Evolutionary conservation across 2,329 filamentous ascomycete genomes (phyloP).

Genomic region (Aspergillus pseudotamarii): DNA sequence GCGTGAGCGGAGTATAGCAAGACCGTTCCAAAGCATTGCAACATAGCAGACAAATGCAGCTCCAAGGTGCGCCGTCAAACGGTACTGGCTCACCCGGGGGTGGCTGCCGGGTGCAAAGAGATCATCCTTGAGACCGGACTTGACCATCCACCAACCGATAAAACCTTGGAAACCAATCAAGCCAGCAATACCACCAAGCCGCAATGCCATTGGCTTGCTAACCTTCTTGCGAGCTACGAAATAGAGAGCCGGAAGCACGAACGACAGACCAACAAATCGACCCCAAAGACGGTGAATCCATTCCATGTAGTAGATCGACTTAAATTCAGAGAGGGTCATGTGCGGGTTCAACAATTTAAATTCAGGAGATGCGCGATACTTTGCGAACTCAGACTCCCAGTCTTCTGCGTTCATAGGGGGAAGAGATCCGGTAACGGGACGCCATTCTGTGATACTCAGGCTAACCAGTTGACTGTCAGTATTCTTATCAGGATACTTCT

Average conservation of each 20-base stretch:
- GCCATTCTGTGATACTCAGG: conserved; percentile 98
- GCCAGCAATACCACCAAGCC: conserved; percentile 78
- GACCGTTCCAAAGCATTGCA: conserved; percentile 89
- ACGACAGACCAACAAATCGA: conserved; percentile 84
- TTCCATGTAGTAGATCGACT: conserved; percentile 99
- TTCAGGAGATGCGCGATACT: conserved; percentile 90
- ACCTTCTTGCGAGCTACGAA: conserved; percentile 82
- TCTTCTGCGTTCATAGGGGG: conserved; percentile 77
- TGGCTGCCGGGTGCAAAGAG: conserved; percentile 88
- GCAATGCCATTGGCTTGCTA: conserved; percentile 73
- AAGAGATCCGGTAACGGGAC: conserved; percentile 87
- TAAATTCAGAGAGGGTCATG: conserved; percentile 93
- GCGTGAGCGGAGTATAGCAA: conserved; percentile 78
- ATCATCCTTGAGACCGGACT: conserved; percentile 92
- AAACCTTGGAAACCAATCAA: conserved; percentile 94
- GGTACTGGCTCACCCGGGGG: conserved; percentile 92
- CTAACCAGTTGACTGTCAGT: conserved; percentile 49
- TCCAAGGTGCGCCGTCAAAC: conserved; percentile 83
- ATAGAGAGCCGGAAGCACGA: conserved; percentile 84
- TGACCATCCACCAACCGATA: conserved; percentile 99
- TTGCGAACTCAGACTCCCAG: conserved; percentile 91
- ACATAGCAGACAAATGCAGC: conserved; percentile 92
- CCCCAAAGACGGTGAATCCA: conserved; percentile 97
- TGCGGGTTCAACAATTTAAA: conserved; percentile 88
- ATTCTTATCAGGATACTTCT: not conserved